These are phyloP conservation scores for Alternaria longipes DNA, from an alignment of 2,329 filamentous ascomycete genomes.

Conservation along the genomic window DNA sequence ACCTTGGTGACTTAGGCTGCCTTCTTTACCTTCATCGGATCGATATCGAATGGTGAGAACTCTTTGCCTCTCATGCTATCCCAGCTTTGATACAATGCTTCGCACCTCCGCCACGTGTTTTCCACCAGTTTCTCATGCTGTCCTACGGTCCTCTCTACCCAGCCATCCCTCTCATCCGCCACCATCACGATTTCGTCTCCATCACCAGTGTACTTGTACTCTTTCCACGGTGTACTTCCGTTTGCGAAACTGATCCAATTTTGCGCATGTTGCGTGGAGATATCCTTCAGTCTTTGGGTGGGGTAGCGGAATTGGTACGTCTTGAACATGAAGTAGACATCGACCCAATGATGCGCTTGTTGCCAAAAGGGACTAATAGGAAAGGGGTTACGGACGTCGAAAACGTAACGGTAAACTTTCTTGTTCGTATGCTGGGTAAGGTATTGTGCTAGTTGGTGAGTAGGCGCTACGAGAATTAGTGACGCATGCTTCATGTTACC, in stretches of 20 bases:
- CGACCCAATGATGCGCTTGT: constrained; percentile 41
- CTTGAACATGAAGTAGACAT: constrained; percentile 41
- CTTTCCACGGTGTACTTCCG: constrained; percentile 29
- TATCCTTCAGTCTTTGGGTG: constrained; percentile 22
- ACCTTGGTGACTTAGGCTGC: neutral
- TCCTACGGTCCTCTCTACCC: constrained; percentile 25
- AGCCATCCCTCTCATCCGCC: constrained; percentile 34
- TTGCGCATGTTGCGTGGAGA: constrained; percentile 33
- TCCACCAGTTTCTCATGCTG: constrained; percentile 26
- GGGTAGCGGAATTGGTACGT: constrained; percentile 32
- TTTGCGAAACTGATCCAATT: constrained; percentile 35
- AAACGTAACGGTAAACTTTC: constrained; percentile 37
- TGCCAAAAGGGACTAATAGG: constrained; percentile 24
- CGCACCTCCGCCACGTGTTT: constrained; percentile 20
- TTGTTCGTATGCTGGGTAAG: constrained; percentile 24
- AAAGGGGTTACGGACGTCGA: constrained; percentile 43
- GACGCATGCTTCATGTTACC: neutral
- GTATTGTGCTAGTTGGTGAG: constrained; percentile 22
- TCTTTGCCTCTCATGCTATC: constrained; percentile 12
- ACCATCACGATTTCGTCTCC: constrained; percentile 29
- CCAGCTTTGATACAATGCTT: constrained; percentile 28
- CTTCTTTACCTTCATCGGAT: constrained; percentile 18
- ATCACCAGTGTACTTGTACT: constrained; percentile 22
- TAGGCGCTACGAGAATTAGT: constrained; percentile 22
- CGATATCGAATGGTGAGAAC: constrained; percentile 23